Evolutionary conservation across 768 basidiomycete genomes (phyloP).

Genomic region (Rhizopogon vulgaris): DNA sequence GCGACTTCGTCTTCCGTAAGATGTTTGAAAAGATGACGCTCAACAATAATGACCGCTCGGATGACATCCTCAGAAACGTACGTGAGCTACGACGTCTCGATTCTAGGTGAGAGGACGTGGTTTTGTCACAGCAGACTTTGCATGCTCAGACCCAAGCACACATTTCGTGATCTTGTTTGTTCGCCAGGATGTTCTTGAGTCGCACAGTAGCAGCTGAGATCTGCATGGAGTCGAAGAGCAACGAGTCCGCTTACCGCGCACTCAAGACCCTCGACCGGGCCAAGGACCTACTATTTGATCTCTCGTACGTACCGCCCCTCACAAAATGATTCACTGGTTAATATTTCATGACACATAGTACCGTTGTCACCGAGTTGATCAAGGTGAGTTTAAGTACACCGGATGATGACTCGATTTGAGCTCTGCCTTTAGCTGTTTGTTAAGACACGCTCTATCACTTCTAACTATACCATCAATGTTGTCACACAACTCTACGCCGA

Average conservation of each 20-base stretch:
- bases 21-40: conserved; percentile 62
- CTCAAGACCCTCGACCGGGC: conserved; percentile 62
- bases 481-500: conserved; percentile 61
- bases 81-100: conserved; percentile 68
- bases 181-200: conserved; percentile 68
- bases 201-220: conserved; percentile 80
- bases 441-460: conserved; percentile 61
- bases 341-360: conserved; percentile 8
- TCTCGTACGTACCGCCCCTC: conserved; percentile 41
- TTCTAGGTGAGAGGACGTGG: conserved; percentile 40
- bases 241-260: conserved; percentile 63
- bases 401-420: conserved; percentile 3
- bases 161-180: not conserved
- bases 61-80: conserved; percentile 66
- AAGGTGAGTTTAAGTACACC: conserved; percentile 38
- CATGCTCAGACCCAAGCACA: conserved; percentile 3
- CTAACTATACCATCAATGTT: conserved; percentile 38
- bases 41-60: conserved; percentile 45
- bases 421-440: conserved; percentile 50
- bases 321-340: not conserved
- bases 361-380: conserved; percentile 58
- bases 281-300: conserved; percentile 61
- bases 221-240: conserved; percentile 73
- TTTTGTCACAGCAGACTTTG: not conserved
- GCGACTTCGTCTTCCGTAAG: conserved; percentile 82